Evolutionary conservation across 2,329 filamentous ascomycete species (phyloP).

Genomic region (Beauveria varroae): DNA sequence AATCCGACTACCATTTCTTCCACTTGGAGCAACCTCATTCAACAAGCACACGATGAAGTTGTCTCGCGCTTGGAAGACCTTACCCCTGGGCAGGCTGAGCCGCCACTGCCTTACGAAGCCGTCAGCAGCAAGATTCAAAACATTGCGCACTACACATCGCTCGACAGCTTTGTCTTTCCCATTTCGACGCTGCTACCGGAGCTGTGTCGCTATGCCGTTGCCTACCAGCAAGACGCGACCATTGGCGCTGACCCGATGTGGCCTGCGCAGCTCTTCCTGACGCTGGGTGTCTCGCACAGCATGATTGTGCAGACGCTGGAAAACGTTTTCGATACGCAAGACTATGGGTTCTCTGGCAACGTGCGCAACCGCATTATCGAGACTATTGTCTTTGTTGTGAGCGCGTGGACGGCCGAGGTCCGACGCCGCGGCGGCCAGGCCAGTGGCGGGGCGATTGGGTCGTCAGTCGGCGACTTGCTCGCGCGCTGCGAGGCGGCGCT

Average conservation of each 20-base stretch:
- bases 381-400: slow-evolving; percentile 44
- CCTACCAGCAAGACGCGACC: slow-evolving; percentile 49
- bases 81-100: slow-evolving; percentile 28
- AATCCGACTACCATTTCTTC: slow-evolving; percentile 75
- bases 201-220: slow-evolving; percentile 54
- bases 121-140: slow-evolving; percentile 57
- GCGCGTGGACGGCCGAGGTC: slow-evolving; percentile 42
- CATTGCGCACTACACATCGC: slow-evolving; percentile 56
- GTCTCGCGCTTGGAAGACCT: slow-evolving; percentile 38
- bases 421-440: slow-evolving; percentile 37
- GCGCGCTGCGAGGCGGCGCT: slow-evolving; percentile 41
- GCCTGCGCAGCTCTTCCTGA: slow-evolving; percentile 50
- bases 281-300: slow-evolving; percentile 48
- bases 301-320: slow-evolving; percentile 50
- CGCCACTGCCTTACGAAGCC: slow-evolving; percentile 59
- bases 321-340: slow-evolving; percentile 49
- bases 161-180: slow-evolving; percentile 61
- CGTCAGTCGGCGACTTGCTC: slow-evolving; percentile 43
- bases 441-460: slow-evolving; percentile 32
- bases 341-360: slow-evolving; percentile 49
- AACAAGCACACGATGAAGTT: slow-evolving; percentile 57
- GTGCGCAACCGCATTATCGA: slow-evolving; percentile 44
- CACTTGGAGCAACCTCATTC: slow-evolving; percentile 79
- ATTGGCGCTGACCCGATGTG: slow-evolving; percentile 50
- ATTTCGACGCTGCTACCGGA: slow-evolving; percentile 53